Evolutionary conservation across 1,284 basidiomycete species (phyloP).

Genomic region (Irpex rosettiformis): DNA sequence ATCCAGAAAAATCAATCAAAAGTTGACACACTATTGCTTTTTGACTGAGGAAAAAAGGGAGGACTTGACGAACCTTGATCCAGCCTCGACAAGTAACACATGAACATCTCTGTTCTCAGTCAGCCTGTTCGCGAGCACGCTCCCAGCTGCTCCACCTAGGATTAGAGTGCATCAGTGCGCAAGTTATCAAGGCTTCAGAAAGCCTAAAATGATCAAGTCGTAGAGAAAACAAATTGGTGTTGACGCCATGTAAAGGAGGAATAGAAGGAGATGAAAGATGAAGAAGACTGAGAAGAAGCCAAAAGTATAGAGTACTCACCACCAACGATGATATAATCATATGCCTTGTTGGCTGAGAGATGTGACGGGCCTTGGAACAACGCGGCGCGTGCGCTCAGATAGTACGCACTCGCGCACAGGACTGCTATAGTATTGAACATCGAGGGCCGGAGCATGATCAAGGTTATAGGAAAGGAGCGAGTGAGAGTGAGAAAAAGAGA

Average conservation of each 20-base stretch:
- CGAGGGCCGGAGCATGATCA: not conserved
- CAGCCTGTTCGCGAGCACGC: constrained; percentile 5
- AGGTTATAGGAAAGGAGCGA: too few relatives aligned
- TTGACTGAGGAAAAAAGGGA: not conserved
- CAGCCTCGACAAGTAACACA: not conserved
- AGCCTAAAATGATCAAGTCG: too few relatives aligned
- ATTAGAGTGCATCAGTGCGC: too few relatives aligned
- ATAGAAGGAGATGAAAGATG: not conserved
- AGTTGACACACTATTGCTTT: not conserved
- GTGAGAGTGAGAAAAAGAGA: too few relatives aligned
- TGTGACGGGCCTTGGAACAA: not conserved
- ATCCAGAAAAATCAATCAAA: not conserved
- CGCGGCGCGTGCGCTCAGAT: not conserved
- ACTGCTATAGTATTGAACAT: not conserved
- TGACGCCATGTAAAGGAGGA: not conserved
- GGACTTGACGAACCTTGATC: not conserved
- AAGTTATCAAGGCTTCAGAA: too few relatives aligned
- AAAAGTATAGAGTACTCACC: not conserved
- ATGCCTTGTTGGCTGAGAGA: not conserved
- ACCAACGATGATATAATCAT: not conserved
- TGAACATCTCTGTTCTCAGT: not conserved
- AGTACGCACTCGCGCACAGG: not conserved
- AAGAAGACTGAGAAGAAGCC: not conserved
- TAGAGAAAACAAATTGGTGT: not conserved
- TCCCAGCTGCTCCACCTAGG: not conserved